Evolutionary conservation across 345 rosid genomes (phyloP).

Genomic region (Isatis tinctoria): DNA sequence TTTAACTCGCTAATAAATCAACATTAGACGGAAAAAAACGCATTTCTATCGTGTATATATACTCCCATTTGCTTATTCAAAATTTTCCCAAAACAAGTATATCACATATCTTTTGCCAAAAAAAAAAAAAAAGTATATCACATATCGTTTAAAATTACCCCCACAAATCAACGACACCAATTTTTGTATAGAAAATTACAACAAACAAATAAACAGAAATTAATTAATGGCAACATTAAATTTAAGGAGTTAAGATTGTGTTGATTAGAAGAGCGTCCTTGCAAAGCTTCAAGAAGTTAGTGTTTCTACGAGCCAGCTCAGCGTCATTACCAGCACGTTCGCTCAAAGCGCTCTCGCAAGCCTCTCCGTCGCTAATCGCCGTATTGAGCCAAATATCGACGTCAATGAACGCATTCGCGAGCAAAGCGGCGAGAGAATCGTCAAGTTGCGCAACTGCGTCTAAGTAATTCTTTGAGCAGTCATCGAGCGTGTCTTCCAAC

Average conservation of each 20-base stretch:
- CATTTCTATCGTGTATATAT: no score
- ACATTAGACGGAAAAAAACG: no score
- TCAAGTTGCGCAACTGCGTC: slow-evolving; percentile 64
- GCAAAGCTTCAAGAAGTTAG: slow-evolving; percentile 39
- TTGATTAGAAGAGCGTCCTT: slow-evolving; percentile 40
- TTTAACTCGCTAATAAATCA: no score
- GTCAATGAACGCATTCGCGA: slow-evolving; percentile 34
- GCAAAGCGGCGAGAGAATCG: slow-evolving; percentile 48
- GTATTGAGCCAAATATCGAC: slow-evolving; percentile 41
- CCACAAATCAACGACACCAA: not conserved
- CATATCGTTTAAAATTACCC: not conserved
- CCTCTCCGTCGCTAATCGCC: slow-evolving; percentile 38
- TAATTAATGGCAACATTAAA: not conserved
- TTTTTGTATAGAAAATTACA: not conserved
- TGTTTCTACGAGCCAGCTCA: slow-evolving; percentile 35
- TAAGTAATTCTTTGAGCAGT: slow-evolving; percentile 50
- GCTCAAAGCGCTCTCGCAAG: slow-evolving; percentile 40
- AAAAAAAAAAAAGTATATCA: slow-evolving; percentile 6
- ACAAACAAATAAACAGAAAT: not conserved
- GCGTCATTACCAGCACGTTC: slow-evolving; percentile 11
- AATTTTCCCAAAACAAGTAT: slow-evolving; percentile 1
- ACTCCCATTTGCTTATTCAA: slow-evolving; percentile 7
- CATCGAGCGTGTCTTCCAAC: slow-evolving; percentile 49
- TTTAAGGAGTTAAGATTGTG: slow-evolving; percentile 36
- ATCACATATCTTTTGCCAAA: slow-evolving; percentile 7